Percentiles rank a stretch among this genome's conserved stretches.
Conservation (phyloP, 306 rosid species). For the Pachyrhizus erosus region DNA sequence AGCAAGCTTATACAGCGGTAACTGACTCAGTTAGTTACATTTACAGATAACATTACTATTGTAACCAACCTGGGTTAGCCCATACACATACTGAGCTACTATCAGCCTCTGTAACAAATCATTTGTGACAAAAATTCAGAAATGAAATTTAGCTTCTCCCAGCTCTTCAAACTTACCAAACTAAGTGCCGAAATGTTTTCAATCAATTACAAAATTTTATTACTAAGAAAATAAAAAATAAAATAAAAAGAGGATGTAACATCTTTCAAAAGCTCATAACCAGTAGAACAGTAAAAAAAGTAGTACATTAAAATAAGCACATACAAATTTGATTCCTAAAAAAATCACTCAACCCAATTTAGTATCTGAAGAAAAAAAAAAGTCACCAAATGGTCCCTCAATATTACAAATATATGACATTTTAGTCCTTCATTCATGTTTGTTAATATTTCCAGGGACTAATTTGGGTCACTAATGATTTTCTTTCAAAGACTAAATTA, state of each 20-base stretch:
- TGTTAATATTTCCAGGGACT: not conserved
- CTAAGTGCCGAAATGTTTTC: slow-evolving; percentile 6
- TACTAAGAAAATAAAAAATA: not conserved
- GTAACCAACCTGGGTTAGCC: not conserved
- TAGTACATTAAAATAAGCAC: not conserved
- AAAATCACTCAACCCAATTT: not conserved
- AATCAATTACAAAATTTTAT: slow-evolving; percentile 1
- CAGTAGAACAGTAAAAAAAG: not conserved
- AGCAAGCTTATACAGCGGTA: not conserved
- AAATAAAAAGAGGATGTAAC: not conserved
- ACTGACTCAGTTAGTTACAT: not conserved
- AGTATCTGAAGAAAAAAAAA: not conserved
- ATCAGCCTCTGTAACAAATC: not conserved
- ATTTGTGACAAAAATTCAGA: not conserved
- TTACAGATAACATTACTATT: too few species aligned
- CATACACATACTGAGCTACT: not conserved
- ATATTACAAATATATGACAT: not conserved
- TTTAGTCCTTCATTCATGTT: not conserved
- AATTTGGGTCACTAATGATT: not conserved
- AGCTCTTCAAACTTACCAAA: not conserved
- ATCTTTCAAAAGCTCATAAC: slow-evolving; percentile 21
- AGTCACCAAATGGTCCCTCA: not conserved
- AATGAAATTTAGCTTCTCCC: not conserved
- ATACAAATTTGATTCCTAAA: not conserved
- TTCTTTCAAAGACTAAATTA: not conserved